Conservation (phyloP, 23 red algal genomes). For the Gracilariopsis chorda region DNA sequence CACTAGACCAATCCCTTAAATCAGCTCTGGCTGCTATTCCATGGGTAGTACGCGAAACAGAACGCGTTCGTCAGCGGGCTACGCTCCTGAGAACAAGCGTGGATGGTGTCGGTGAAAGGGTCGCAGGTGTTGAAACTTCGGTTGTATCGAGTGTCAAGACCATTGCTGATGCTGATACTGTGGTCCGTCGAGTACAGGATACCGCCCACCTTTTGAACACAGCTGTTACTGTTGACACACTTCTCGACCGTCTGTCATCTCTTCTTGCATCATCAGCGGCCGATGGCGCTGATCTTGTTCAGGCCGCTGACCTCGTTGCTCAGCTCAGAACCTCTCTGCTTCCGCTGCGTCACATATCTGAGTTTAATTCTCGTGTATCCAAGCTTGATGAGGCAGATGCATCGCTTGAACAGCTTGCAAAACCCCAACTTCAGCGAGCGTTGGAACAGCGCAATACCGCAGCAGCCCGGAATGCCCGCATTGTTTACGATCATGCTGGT, state of each 20-base stretch:
- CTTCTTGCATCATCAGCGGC: conserved; percentile 42
- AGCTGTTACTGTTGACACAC: conserved; percentile 42
- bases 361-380: conserved; percentile 16
- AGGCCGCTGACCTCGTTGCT: conserved; percentile 65
- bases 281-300: conserved; percentile 61
- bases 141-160: conserved; percentile 59
- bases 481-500: conserved; percentile 71
- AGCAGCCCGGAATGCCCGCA: conserved; percentile 46
- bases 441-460: conserved; percentile 29
- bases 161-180: conserved; percentile 70
- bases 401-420: conserved; percentile 37
- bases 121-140: conserved; percentile 66
- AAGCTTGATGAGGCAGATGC: conserved; percentile 58
- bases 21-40: conserved; percentile 53
- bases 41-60: conserved; percentile 63
- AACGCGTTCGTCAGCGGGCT: conserved; percentile 64
- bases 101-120: conserved; percentile 63
- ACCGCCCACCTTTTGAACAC: conserved; percentile 45
- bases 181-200: conserved; percentile 68
- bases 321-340: conserved; percentile 43
- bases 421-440: conserved; percentile 45
- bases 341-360: conserved; percentile 35
- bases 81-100: conserved; percentile 47
- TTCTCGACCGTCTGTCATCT: conserved; percentile 46
- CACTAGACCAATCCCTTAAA: conserved; percentile 51